phyloP scores from a whole-genome alignment of 176 grass and related monocot species.

The Ensete ventricosum region DNA sequence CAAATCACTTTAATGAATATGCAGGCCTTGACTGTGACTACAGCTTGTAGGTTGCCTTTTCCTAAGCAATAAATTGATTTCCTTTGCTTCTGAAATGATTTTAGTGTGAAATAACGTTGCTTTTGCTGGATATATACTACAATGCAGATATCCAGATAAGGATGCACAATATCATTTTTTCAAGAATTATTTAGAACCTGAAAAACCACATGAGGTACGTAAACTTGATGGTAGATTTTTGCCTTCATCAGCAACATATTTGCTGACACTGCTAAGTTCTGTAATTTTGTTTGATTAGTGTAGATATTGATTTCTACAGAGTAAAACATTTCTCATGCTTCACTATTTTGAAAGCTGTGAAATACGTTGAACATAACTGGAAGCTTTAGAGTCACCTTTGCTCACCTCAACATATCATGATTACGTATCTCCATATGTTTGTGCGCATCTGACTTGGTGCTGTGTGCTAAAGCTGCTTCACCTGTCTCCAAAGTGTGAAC shows the following conservation, averaged over 20 bases:
- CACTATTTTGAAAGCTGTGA: no score
- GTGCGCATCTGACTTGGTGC: no score
- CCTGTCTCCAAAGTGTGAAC: no score
- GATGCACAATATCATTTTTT: conserved; percentile 87
- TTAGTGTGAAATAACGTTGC: conserved; percentile 13
- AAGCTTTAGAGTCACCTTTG: no score
- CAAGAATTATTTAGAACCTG: conserved; percentile 68
- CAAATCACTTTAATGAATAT: conserved; percentile 98
- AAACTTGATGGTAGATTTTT: conserved; percentile 18
- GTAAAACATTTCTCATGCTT: no score
- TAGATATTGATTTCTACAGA: neutral
- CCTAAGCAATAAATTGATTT: neutral
- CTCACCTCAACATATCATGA: no score
- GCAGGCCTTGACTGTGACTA: conserved; percentile 91
- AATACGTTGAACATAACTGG: no score
- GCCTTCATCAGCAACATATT: neutral
- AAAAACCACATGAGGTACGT: conserved; percentile 60
- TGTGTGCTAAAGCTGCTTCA: no score
- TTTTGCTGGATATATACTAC: conserved; percentile 18
- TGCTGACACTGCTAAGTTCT: neutral
- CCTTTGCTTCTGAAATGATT: neutral
- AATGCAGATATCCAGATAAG: conserved; percentile 85
- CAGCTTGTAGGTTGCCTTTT: conserved; percentile 50
- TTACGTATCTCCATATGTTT: no score
- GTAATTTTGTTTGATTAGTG: neutral